Conservation (phyloP, 1,284 basidiomycete genomes). For the Paramarasmius palmivorus region DNA sequence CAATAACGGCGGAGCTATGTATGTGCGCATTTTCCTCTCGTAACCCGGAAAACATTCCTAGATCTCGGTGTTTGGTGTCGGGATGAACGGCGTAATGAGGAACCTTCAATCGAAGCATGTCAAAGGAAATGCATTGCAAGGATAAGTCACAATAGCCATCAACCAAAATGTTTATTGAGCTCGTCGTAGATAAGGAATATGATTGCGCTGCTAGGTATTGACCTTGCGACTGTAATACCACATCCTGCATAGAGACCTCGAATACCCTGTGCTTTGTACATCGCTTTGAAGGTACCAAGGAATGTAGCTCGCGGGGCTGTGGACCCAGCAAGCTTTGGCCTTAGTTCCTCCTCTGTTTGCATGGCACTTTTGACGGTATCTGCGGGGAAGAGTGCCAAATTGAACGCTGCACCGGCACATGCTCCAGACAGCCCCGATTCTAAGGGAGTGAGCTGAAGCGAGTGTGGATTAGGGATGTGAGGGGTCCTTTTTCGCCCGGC, state of each 20-base stretch:
- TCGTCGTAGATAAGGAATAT: conserved; percentile 92
- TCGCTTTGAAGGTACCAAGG: conserved; percentile 65
- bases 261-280: conserved; percentile 80
- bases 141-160: not conserved
- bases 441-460: conserved; percentile 60
- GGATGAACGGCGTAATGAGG: not conserved
- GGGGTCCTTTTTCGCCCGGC: conserved; percentile 29
- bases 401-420: conserved; percentile 85
- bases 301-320: conserved; percentile 52
- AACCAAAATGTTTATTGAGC: conserved; percentile 58
- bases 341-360: conserved; percentile 91
- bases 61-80: too few species aligned
- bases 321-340: conserved; percentile 43
- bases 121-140: not conserved
- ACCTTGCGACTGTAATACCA: conserved; percentile 87
- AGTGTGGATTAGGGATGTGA: conserved; percentile 18
- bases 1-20: too few species aligned
- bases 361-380: conserved; percentile 95
- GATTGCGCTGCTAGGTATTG: conserved; percentile 87
- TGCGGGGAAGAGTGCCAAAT: conserved; percentile 86
- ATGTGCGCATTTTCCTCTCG: too few species aligned
- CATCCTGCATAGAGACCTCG: conserved; percentile 94
- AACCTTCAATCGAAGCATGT: not conserved
- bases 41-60: too few species aligned
- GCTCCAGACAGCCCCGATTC: conserved; percentile 89